phyloP scores from a whole-genome alignment of 2,329 filamentous ascomycete genomes.

The Sarocladium kiliense region DNA sequence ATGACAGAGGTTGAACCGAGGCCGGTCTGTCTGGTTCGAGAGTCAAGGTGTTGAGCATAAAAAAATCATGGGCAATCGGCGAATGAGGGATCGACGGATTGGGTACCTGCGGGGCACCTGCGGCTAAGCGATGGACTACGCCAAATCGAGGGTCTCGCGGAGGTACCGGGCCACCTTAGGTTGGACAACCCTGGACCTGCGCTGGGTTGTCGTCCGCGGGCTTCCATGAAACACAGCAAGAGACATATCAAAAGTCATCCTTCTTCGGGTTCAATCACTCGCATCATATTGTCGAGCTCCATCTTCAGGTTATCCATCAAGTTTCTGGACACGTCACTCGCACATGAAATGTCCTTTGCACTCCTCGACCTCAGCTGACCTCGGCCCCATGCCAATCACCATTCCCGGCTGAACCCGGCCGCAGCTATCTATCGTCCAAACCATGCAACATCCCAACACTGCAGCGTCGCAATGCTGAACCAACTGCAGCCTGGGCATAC shows the following conservation, averaged over 20 bases:
- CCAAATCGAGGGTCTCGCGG: neutral
- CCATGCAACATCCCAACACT: neutral
- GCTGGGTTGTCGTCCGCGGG: neutral
- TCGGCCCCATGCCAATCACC: neutral
- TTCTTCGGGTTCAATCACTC: too few species aligned
- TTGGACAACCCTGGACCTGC: neutral
- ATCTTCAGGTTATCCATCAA: neutral
- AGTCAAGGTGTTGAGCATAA: conserved; percentile 5
- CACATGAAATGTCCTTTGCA: neutral
- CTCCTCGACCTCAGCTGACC: neutral
- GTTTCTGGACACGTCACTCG: neutral
- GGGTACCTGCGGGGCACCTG: conserved; percentile 9
- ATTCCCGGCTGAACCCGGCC: neutral
- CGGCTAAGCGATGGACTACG: neutral
- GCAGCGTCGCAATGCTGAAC: neutral
- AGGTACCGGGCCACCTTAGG: neutral
- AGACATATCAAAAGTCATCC: too few species aligned
- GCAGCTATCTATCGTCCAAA: neutral
- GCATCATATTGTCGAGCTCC: neutral
- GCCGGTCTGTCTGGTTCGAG: neutral
- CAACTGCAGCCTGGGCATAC: neutral
- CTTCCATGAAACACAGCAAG: neutral
- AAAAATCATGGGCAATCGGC: conserved; percentile 1
- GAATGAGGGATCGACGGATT: conserved; percentile 5
- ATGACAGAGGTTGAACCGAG: neutral